These are phyloP conservation scores for Aspergillus texensis DNA, from an alignment of 2,329 filamentous ascomycete genomes.

Conservation along the genomic window DNA sequence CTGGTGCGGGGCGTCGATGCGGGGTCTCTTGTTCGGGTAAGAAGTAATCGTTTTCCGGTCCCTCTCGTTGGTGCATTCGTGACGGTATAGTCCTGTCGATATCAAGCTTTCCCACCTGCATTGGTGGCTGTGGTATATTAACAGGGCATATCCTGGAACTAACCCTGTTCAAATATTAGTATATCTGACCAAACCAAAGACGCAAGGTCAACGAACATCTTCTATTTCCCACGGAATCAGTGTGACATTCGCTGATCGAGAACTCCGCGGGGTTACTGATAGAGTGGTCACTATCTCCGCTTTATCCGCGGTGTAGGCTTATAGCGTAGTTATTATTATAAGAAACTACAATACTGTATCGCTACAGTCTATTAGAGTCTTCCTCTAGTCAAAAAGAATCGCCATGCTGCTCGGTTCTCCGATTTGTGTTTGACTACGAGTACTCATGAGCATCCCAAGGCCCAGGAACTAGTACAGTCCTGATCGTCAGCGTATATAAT, in stretches of 20 bases:
- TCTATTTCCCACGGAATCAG: too few relatives aligned
- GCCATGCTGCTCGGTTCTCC: neutral
- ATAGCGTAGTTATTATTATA: too few relatives aligned
- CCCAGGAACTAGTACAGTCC: too few relatives aligned
- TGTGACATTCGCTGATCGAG: neutral
- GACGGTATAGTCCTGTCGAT: neutral
- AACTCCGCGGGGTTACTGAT: neutral
- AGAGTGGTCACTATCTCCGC: neutral
- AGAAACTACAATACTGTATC: too few relatives aligned
- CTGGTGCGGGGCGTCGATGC: neutral
- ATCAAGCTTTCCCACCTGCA: neutral
- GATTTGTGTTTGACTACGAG: neutral
- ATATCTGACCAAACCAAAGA: neutral
- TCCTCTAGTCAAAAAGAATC: neutral
- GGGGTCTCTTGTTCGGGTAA: neutral
- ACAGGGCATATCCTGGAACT: too few relatives aligned
- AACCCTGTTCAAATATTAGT: too few relatives aligned
- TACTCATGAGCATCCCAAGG: too few relatives aligned
- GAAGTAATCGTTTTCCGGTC: neutral
- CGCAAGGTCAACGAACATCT: neutral
- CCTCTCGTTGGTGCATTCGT: neutral
- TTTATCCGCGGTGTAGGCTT: neutral
- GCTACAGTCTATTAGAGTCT: neutral
- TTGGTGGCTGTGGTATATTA: neutral
- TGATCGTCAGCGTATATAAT: too few relatives aligned